These are phyloP conservation scores for Candida sp. DNA, from an alignment of 1,139 yeast species.

Conservation along the genomic window DNA sequence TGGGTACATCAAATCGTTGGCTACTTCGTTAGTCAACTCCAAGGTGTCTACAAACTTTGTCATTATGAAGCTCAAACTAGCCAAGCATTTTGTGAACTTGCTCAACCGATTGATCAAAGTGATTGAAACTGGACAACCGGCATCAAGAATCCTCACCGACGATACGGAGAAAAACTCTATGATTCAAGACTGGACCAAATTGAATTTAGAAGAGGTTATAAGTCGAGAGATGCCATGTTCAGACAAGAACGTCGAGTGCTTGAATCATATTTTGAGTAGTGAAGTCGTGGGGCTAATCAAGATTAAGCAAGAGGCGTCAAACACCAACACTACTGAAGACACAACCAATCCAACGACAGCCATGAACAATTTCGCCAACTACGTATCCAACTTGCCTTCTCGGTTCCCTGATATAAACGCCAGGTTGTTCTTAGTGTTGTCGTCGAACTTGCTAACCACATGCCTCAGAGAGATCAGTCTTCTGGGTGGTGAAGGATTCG, in stretches of 20 bases:
- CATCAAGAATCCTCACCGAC: constrained; percentile 53
- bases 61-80: constrained; percentile 55
- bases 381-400: constrained; percentile 47
- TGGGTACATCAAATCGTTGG: constrained; percentile 44
- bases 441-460: constrained; percentile 62
- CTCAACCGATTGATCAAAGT: constrained; percentile 62
- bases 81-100: constrained; percentile 59
- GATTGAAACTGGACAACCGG: constrained; percentile 62
- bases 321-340: constrained; percentile 12
- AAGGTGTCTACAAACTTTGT: constrained; percentile 58
- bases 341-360: not conserved
- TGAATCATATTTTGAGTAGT: constrained; percentile 41
- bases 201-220: constrained; percentile 55
- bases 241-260: constrained; percentile 29
- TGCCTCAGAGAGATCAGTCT: constrained; percentile 68
- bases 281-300: constrained; percentile 26
- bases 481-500: constrained; percentile 64
- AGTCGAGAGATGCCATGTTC: constrained; percentile 61
- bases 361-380: constrained; percentile 24
- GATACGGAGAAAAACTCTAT: constrained; percentile 52
- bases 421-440: constrained; percentile 56
- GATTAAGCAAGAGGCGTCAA: not conserved
- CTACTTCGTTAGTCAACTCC: constrained; percentile 31
- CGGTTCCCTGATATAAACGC: constrained; percentile 54
- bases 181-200: constrained; percentile 63